A percentile compares a stretch with the other conserved stretches of the same genome.
Conservation (phyloP, 495 filamentous ascomycete species). For the Evernia prunastri region DNA sequence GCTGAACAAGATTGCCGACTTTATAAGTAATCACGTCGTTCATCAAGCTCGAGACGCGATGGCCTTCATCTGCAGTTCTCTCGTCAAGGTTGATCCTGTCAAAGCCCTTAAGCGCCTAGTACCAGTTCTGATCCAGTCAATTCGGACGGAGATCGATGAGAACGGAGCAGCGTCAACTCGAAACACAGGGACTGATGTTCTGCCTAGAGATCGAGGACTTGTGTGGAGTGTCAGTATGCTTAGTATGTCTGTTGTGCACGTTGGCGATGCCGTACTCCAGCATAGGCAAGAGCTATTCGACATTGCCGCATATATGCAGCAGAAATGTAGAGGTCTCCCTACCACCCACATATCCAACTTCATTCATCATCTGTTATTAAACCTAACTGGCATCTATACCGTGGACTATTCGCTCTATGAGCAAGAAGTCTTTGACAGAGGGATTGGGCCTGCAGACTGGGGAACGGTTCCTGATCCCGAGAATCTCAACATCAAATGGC, state of each 20-base stretch:
- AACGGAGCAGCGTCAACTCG: slow-evolving; percentile 94
- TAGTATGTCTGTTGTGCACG: slow-evolving; percentile 97
- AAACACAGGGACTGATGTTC: slow-evolving; percentile 85
- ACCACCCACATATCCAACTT: slow-evolving; percentile 96
- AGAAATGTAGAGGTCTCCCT: slow-evolving; percentile 85
- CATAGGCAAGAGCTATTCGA: slow-evolving; percentile 84
- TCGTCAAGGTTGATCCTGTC: slow-evolving; percentile 90
- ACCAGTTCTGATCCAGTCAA: slow-evolving; percentile 81
- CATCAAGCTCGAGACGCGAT: slow-evolving; percentile 97
- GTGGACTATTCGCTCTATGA: slow-evolving; percentile 83
- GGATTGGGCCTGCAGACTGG: slow-evolving; percentile 68
- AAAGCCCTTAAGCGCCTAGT: slow-evolving; percentile 86
- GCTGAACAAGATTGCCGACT: slow-evolving; percentile 82
- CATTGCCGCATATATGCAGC: slow-evolving; percentile 91
- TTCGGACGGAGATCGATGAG: slow-evolving; percentile 93
- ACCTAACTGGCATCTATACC: slow-evolving; percentile 88
- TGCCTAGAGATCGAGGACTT: slow-evolving; percentile 84
- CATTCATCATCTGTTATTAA: slow-evolving; percentile 97
- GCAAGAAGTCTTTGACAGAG: slow-evolving; percentile 49
- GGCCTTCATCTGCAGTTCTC: slow-evolving; percentile 94
- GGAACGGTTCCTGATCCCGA: slow-evolving; percentile 61
- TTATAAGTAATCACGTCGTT: slow-evolving; percentile 92
- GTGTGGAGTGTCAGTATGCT: slow-evolving; percentile 98
- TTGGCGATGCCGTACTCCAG: slow-evolving; percentile 79
- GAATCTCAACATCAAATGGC: slow-evolving; percentile 82